Evolutionary conservation across 495 filamentous ascomycete species (phyloP).

Genomic region (Hypoxylon perforatum): DNA sequence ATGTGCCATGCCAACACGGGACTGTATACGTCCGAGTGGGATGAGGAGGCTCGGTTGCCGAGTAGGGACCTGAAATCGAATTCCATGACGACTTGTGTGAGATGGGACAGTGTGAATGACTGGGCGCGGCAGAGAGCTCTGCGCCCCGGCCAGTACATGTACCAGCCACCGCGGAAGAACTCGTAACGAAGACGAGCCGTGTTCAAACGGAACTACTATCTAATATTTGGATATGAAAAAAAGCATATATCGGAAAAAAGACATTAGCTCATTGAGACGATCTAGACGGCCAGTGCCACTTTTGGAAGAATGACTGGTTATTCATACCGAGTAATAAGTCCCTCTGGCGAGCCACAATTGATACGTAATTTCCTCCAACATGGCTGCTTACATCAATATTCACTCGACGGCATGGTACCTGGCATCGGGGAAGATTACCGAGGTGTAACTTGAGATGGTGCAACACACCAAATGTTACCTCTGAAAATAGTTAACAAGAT

Average conservation of each 20-base stretch:
- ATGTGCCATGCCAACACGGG: conserved; percentile 52
- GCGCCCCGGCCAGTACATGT: conserved; percentile 31
- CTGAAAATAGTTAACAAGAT: neutral
- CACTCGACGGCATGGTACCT: neutral
- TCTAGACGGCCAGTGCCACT: too few species aligned
- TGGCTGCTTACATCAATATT: neutral
- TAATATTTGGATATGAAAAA: neutral
- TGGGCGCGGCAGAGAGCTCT: conserved; percentile 42
- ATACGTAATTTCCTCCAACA: neutral
- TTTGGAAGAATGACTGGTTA: too few species aligned
- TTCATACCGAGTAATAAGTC: too few species aligned
- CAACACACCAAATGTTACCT: neutral
- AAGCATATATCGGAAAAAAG: too few species aligned
- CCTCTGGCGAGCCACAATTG: neutral
- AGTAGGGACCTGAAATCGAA: conserved; percentile 21
- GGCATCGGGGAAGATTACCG: neutral
- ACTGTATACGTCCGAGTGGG: conserved; percentile 38
- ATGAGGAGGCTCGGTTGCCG: conserved; percentile 15
- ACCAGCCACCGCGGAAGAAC: conserved; percentile 8
- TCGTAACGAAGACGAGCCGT: neutral
- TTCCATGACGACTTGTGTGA: conserved; percentile 35
- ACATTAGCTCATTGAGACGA: too few species aligned
- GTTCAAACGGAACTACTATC: neutral
- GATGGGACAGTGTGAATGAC: conserved; percentile 40
- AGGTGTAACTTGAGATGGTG: neutral